Evolutionary conservation across 177 flowering plant species (phyloP).

Genomic region (Tripterygium wilfordii): DNA sequence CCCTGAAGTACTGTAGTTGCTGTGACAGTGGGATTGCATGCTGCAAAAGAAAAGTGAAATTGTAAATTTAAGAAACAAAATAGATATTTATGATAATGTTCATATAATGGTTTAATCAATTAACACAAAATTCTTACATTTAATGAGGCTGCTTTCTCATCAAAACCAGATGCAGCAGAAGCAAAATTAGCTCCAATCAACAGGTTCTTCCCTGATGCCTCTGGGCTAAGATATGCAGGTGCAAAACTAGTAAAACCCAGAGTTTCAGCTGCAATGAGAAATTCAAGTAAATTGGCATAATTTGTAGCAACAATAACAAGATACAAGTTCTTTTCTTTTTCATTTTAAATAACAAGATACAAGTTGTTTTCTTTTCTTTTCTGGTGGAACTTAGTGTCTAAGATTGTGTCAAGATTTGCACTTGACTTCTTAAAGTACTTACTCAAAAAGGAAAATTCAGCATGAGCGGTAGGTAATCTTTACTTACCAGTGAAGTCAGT

Average conservation of each 20-base stretch:
- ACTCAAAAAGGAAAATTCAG: neutral
- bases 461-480: neutral
- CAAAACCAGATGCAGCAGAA: conserved; percentile 89
- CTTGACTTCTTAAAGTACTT: too few species aligned
- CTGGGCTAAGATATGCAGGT: conserved; percentile 81
- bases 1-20: conserved; percentile 68
- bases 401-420: neutral
- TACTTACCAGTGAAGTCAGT: conserved; percentile 80
- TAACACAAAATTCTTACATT: conserved; percentile 36
- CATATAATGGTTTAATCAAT: too few species aligned
- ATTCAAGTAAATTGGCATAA: neutral
- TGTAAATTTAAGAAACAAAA: too few species aligned
- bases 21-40: conserved; percentile 68
- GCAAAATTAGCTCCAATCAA: conserved; percentile 89
- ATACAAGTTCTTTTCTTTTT: too few species aligned
- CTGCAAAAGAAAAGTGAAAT: conserved; percentile 27
- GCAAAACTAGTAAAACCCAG: conserved; percentile 74
- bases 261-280: conserved; percentile 62
- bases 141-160: conserved; percentile 57
- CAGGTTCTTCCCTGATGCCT: conserved; percentile 85
- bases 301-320: too few species aligned
- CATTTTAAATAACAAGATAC: too few species aligned
- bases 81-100: too few species aligned
- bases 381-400: too few species aligned
- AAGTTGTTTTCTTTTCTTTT: too few species aligned